Conservation (phyloP, 768 basidiomycete species). For the Hypholoma fasciculare region DNA sequence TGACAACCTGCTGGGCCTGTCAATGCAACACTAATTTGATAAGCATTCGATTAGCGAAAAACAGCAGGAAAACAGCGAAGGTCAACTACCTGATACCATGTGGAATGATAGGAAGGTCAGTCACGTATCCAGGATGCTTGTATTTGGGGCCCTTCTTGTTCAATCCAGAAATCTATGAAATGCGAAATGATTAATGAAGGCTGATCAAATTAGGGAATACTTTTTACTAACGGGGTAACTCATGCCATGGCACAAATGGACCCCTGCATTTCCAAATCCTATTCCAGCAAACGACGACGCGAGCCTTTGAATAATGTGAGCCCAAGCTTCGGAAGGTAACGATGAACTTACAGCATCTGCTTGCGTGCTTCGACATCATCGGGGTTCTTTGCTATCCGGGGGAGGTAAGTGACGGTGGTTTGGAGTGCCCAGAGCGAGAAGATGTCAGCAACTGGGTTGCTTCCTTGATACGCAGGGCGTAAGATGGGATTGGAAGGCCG, state of each 20-base stretch:
- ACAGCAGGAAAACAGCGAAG: background rate
- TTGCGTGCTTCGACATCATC: constrained; percentile 81
- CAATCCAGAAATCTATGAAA: constrained; percentile 76
- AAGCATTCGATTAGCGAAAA: background rate
- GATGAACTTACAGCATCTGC: constrained; percentile 79
- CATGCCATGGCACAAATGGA: constrained; percentile 89
- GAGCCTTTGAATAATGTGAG: constrained; percentile 45
- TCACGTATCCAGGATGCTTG: constrained; percentile 86
- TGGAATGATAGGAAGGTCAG: constrained; percentile 88
- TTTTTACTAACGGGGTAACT: constrained; percentile 69
- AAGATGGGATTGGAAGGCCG: constrained; percentile 88
- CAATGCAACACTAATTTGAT: constrained; percentile 64
- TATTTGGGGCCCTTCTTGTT: constrained; percentile 95
- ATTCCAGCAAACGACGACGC: constrained; percentile 95
- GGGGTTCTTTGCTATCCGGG: constrained; percentile 77
- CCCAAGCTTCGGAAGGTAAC: background rate
- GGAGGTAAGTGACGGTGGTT: constrained; percentile 87
- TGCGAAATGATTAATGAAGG: background rate
- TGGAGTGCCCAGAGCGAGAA: constrained; percentile 94
- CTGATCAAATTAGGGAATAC: background rate
- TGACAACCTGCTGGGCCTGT: constrained; percentile 77
- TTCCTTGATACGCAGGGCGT: constrained; percentile 91
- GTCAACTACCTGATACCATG: constrained; percentile 74
- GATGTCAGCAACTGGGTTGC: constrained; percentile 93
- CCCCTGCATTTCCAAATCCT: constrained; percentile 92